These are phyloP conservation scores for Sodiomyces alkalinus DNA, from an alignment of 2,329 filamentous ascomycete genomes.

Conservation along the genomic window DNA sequence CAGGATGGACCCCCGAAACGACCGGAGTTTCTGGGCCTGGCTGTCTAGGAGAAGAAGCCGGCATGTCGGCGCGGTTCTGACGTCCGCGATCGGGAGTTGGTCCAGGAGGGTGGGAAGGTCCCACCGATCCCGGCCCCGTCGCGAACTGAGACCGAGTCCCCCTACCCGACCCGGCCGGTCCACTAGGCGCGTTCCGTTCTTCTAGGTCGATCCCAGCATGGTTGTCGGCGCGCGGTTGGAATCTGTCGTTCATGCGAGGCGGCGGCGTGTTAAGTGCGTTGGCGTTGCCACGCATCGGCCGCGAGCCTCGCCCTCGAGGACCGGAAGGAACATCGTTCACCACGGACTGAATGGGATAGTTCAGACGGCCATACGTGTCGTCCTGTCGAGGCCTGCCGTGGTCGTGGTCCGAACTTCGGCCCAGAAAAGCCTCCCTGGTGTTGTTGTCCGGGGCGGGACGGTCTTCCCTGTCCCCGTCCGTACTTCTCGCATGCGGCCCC, in stretches of 20 bases:
- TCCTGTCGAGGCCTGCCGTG: conserved; percentile 29
- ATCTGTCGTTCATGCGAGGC: background rate
- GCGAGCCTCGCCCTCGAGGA: background rate
- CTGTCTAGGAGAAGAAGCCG: conserved; percentile 3
- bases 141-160: background rate
- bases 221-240: background rate
- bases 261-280: conserved; percentile 16
- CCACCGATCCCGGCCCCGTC: too few species aligned
- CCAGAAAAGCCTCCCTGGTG: conserved; percentile 25
- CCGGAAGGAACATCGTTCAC: background rate
- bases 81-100: background rate
- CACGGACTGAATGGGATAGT: background rate
- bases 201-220: background rate
- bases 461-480: conserved; percentile 15
- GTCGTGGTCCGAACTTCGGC: conserved; percentile 30
- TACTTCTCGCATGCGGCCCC: conserved; percentile 9
- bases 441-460: conserved; percentile 21
- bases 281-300: conserved; percentile 4
- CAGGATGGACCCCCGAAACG: conserved; percentile 28
- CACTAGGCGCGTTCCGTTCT: background rate
- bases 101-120: too few species aligned
- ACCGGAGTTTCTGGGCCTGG: conserved; percentile 10
- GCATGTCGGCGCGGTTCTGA: background rate
- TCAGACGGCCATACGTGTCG: background rate
- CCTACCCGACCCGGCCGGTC: background rate